Evolutionary conservation across 176 grass and related monocot genomes (phyloP).

Genomic region (Zea mays): DNA sequence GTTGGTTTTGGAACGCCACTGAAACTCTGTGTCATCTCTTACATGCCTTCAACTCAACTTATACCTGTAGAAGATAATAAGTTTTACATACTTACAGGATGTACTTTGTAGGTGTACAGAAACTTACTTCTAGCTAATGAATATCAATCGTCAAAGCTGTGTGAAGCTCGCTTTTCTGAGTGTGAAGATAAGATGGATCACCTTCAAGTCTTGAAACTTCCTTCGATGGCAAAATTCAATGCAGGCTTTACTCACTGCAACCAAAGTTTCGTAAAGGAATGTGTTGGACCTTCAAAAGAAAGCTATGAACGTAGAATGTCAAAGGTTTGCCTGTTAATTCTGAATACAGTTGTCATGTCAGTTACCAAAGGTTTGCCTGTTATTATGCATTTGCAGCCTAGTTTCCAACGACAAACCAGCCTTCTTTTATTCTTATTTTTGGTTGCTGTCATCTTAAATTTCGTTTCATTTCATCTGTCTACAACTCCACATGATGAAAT

Average conservation of each 20-base stretch:
- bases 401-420: not conserved
- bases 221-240: constrained; percentile 99
- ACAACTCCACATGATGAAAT: not conserved
- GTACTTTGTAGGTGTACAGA: constrained; percentile 82
- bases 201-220: constrained; percentile 92
- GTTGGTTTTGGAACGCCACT: not conserved
- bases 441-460: not conserved
- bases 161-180: constrained; percentile 80
- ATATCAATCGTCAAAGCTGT: constrained; percentile 94
- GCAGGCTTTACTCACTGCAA: constrained; percentile 88
- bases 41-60: constrained; percentile 23
- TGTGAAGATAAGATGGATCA: constrained; percentile 99
- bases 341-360: constrained; percentile 19
- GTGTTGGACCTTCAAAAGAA: constrained; percentile 82
- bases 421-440: constrained; percentile 17
- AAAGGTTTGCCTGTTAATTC: constrained; percentile 57
- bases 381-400: not conserved
- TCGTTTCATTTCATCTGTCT: constrained; percentile 2
- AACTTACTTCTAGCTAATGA: constrained; percentile 84
- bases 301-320: constrained; percentile 71
- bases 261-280: constrained; percentile 73
- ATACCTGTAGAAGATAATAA: constrained; percentile 45
- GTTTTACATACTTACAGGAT: constrained; percentile 64
- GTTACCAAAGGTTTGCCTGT: not conserved
- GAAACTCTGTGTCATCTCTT: constrained; percentile 22